These are phyloP conservation scores for Boletus sensibilis DNA, from an alignment of 768 basidiomycete species.

Conservation along the genomic window DNA sequence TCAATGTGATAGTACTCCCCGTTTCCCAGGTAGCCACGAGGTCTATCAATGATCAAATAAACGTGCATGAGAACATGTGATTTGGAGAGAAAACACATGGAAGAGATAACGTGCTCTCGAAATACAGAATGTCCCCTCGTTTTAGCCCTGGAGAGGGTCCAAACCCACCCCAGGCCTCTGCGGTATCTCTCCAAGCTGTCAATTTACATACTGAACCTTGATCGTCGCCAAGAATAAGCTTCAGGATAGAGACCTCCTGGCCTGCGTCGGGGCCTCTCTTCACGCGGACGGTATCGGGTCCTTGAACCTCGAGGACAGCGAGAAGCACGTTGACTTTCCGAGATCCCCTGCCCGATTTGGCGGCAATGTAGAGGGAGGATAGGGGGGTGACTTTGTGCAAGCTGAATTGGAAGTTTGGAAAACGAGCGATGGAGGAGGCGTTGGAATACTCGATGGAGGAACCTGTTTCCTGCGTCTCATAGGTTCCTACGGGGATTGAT, in stretches of 20 bases:
- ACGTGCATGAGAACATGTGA: conserved; percentile 20
- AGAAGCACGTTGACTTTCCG: conserved; percentile 59
- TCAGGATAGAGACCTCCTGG: conserved; percentile 63
- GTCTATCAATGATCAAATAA: conserved; percentile 38
- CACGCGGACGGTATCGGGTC: conserved; percentile 64
- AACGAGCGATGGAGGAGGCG: conserved; percentile 67
- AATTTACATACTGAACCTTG: conserved; percentile 65
- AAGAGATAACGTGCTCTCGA: conserved; percentile 56
- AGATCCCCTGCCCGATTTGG: conserved; percentile 36
- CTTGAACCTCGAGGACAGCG: conserved; percentile 73
- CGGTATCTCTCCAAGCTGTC: conserved; percentile 76
- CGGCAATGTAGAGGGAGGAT: conserved; percentile 33
- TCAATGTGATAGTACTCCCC: conserved; percentile 47
- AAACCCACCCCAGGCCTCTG: conserved; percentile 64
- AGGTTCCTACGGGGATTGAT: conserved; percentile 28
- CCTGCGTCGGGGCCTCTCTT: conserved; percentile 73
- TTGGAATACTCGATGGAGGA: conserved; percentile 59
- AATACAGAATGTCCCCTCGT: conserved; percentile 68
- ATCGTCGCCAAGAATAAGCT: conserved; percentile 73
- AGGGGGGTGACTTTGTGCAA: conserved; percentile 58
- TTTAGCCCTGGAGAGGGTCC: conserved; percentile 46
- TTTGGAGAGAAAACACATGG: conserved; percentile 4
- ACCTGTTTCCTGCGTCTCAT: conserved; percentile 43
- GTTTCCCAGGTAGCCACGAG: conserved; percentile 49
- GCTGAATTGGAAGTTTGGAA: conserved; percentile 74